Evolutionary conservation across 139 green algal species (phyloP), one percentile per base, ranked within the genome.

Genomic region (Picocystis salinarum): DNA sequence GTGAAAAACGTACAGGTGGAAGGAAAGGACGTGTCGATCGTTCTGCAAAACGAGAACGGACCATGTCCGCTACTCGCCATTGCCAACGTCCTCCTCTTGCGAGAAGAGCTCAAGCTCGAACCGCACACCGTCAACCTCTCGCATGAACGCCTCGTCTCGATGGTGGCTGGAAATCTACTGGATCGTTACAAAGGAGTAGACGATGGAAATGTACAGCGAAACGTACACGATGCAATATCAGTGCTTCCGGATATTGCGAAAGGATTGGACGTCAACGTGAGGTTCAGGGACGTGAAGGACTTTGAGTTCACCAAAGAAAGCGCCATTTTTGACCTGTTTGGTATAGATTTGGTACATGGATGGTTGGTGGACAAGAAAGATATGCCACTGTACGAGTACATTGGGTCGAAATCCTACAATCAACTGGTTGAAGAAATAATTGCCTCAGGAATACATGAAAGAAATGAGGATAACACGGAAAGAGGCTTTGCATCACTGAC

Each of bases 201-300:
- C 15, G n/a, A 23, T 2, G 66, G 50, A 36, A 83, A 85, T 53
- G 28, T 72, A 37, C 45, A 64, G 33, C 60, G 77, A 52, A 76
- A 79, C 44, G 39, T 80, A 11, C 20, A 25, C 23, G 80, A 90
- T 42, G 71, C 66, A 7, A 74, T 91, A 11, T 23, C 39, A 4
- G 42, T 69, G 42, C 56, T 91, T 23, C 70, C 74, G 13, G 74
- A 81, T 48, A 63, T 91, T 13, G 61, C 67, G 11, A 87, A 75
- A 0, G 88, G 88, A n/a, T 60, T 97, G 23, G 87, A 97, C 52
- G 85, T 97, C 19, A 97, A 97, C 56, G 63, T 89, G 4, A 57
- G 57, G 9, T 92, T 91, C 53, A 19, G 12, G 5, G 19, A 45
- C 24, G 11, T 36, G 33, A 12, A 50, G 1, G 55, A 42, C 34